These are phyloP conservation scores for Galerina sulciceps DNA, from an alignment of 768 basidiomycete genomes.

Conservation along the genomic window DNA sequence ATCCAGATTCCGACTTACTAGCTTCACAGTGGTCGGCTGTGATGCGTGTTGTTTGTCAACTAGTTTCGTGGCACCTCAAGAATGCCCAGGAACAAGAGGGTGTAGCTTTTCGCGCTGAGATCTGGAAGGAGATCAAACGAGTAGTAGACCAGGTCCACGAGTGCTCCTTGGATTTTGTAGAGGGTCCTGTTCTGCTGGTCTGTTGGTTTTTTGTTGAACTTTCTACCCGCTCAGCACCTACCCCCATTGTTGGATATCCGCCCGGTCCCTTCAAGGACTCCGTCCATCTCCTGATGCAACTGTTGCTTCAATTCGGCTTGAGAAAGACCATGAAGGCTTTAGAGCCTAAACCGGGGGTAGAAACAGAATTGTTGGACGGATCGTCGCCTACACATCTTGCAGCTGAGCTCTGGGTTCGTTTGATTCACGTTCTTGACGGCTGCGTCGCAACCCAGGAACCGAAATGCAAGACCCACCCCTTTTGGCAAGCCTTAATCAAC, in stretches of 20 bases:
- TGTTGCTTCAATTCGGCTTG: conserved; percentile 60
- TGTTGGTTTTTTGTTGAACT: conserved; percentile 72
- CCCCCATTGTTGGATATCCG: conserved; percentile 13
- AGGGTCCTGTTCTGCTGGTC: conserved; percentile 44
- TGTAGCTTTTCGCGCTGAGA: conserved; percentile 28
- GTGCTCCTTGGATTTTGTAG: conserved; percentile 34
- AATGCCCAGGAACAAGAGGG: conserved; percentile 37
- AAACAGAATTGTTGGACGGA: conserved; percentile 31
- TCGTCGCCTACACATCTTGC: conserved; percentile 43
- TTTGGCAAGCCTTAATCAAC: conserved; percentile 50
- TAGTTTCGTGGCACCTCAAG: conserved; percentile 48
- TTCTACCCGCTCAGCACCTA: conserved; percentile 28
- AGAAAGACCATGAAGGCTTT: conserved; percentile 47
- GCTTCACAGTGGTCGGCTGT: conserved; percentile 43
- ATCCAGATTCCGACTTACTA: conserved; percentile 31
- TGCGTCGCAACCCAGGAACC: conserved; percentile 17
- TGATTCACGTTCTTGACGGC: conserved; percentile 59
- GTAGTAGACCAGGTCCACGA: conserved; percentile 44
- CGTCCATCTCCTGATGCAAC: conserved; percentile 44
- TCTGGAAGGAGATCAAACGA: conserved; percentile 41
- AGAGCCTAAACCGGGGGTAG: conserved; percentile 24
- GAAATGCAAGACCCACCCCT: conserved; percentile 31
- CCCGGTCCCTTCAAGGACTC: conserved; percentile 27
- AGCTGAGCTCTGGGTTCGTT: conserved; percentile 75
- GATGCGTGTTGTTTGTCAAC: conserved; percentile 44